These are phyloP conservation scores for Colletotrichum sojae DNA, from an alignment of 2,329 filamentous ascomycete species.

Conservation along the genomic window DNA sequence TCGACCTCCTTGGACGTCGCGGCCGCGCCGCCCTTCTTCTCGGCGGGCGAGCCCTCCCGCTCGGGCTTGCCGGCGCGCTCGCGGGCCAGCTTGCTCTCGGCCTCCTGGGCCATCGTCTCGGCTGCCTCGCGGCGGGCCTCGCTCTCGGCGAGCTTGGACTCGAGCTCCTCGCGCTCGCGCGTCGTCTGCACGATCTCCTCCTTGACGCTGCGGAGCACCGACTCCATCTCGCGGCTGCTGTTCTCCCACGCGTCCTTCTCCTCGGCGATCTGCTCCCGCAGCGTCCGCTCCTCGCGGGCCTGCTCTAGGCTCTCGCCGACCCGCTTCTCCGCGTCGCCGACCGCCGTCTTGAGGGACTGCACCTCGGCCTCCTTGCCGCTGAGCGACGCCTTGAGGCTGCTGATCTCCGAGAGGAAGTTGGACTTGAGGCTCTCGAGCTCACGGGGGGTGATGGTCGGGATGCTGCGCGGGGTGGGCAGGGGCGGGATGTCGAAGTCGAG, in stretches of 20 bases:
- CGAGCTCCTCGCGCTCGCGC: constrained; percentile 84
- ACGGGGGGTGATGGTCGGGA: constrained; percentile 90
- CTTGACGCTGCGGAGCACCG: constrained; percentile 82
- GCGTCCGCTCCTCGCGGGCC: constrained; percentile 80
- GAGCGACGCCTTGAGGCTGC: constrained; percentile 90
- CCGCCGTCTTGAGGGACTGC: constrained; percentile 85
- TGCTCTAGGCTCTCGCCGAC: constrained; percentile 89
- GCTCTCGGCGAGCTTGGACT: constrained; percentile 81
- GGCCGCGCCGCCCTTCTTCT: constrained; percentile 49
- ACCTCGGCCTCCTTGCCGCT: constrained; percentile 96
- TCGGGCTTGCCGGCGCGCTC: constrained; percentile 75
- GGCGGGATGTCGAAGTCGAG: constrained; percentile 96
- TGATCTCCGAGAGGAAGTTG: constrained; percentile 91
- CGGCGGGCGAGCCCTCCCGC: constrained; percentile 51
- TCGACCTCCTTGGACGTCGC: constrained; percentile 77
- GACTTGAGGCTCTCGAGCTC: constrained; percentile 96
- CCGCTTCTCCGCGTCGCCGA: constrained; percentile 91
- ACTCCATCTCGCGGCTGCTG: constrained; percentile 88
- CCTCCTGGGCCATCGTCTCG: constrained; percentile 82
- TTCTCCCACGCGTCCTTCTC: constrained; percentile 89
- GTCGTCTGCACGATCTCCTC: constrained; percentile 85
- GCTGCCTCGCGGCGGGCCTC: constrained; percentile 82
- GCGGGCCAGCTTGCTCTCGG: constrained; percentile 81
- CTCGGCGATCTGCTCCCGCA: constrained; percentile 79
- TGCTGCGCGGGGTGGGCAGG: constrained; percentile 89